Evolutionary conservation across 768 basidiomycete species (phyloP).

Genomic region (Auriculariales sp.): DNA sequence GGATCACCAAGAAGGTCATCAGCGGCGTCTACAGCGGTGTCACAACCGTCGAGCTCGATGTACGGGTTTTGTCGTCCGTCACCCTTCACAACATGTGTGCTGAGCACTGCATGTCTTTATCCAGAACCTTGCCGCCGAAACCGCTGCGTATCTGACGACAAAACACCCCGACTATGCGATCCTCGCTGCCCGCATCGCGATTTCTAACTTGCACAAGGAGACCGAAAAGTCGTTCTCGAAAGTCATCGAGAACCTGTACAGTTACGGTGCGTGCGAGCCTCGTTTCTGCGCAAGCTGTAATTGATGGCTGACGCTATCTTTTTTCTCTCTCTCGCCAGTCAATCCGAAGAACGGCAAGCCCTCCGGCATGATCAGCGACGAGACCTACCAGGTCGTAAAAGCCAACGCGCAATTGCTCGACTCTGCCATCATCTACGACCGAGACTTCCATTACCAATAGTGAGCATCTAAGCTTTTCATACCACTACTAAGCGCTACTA

Average conservation of each 20-base stretch:
- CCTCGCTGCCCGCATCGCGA: slow-evolving; percentile 95
- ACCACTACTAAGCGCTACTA: background rate
- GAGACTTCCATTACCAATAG: slow-evolving; percentile 97
- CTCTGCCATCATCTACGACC: slow-evolving; percentile 92
- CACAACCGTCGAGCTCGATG: slow-evolving; percentile 94
- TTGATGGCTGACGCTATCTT: background rate
- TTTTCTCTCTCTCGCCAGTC: slow-evolving; percentile 28
- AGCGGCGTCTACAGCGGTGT: slow-evolving; percentile 89
- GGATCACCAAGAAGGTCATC: slow-evolving; percentile 85
- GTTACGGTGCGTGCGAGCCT: slow-evolving; percentile 49
- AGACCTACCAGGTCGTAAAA: slow-evolving; percentile 70
- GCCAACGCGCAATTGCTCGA: slow-evolving; percentile 73
- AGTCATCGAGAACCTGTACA: slow-evolving; percentile 82
- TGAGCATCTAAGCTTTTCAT: slow-evolving; percentile 22
- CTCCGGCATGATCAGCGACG: slow-evolving; percentile 83
- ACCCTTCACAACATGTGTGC: background rate
- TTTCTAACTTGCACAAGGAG: slow-evolving; percentile 98
- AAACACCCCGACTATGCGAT: slow-evolving; percentile 97
- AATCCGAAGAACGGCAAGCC: slow-evolving; percentile 88
- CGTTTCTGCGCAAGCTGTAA: background rate
- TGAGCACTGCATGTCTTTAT: slow-evolving; percentile 3
- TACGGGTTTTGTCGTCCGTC: slow-evolving; percentile 22
- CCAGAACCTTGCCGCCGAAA: slow-evolving; percentile 92
- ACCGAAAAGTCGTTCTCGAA: slow-evolving; percentile 94
- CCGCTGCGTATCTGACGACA: slow-evolving; percentile 92